These are phyloP conservation scores for Erysiphe pulchra DNA, from an alignment of 2,329 filamentous ascomycete species.

Conservation along the genomic window DNA sequence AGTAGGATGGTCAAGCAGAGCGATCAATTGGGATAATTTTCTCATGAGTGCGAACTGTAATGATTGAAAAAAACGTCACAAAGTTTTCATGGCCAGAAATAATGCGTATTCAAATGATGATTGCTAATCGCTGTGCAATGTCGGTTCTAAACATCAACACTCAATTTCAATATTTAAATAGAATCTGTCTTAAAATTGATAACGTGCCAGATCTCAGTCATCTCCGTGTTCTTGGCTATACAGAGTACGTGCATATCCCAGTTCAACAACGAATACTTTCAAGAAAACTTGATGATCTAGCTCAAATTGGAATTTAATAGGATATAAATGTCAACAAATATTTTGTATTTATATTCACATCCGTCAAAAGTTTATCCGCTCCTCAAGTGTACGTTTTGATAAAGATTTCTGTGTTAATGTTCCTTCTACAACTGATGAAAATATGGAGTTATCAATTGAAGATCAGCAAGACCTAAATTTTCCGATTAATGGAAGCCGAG, in stretches of 20 bases:
- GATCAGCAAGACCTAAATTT: neutral
- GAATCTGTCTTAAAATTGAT: too few species aligned
- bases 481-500: neutral
- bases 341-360: neutral
- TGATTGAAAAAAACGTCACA: neutral
- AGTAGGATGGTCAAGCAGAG: neutral
- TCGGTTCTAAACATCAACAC: neutral
- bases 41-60: neutral
- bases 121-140: neutral
- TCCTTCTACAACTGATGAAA: conserved; percentile 17
- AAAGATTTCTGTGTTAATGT: neutral
- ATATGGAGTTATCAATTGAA: neutral
- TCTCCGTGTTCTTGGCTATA: too few species aligned
- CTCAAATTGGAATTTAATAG: too few species aligned
- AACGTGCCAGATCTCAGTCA: too few species aligned
- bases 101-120: neutral
- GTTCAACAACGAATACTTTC: too few species aligned
- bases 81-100: neutral
- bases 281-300: too few species aligned
- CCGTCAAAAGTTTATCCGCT: neutral
- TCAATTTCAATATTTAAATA: neutral
- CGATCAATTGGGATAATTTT: neutral
- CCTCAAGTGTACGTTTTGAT: neutral
- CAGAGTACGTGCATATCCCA: too few species aligned
- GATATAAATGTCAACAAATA: neutral